Percentiles rank a stretch among this genome's conserved stretches.
These are phyloP conservation scores for Gossypioides kirkii DNA, from an alignment of 345 rosid species.

Conservation along the genomic window DNA sequence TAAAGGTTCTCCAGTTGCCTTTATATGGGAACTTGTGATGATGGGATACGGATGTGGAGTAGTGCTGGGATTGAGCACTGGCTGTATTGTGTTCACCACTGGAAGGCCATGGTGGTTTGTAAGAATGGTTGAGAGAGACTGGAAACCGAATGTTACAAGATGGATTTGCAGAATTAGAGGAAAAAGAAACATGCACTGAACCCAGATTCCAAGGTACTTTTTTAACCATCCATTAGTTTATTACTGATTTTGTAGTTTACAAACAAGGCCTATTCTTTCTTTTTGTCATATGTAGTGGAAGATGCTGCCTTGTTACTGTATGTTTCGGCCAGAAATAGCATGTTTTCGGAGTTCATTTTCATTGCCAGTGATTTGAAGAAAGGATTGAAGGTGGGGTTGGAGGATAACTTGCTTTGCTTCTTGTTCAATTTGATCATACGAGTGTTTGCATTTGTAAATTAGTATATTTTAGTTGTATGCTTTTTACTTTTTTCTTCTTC, in stretches of 20 bases:
- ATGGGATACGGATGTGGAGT: background rate
- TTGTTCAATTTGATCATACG: background rate
- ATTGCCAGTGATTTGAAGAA: background rate
- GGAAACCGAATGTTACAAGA: background rate
- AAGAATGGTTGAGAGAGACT: background rate
- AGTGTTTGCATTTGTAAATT: background rate
- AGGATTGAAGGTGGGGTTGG: background rate
- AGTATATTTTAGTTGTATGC: no score
- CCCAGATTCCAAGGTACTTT: background rate
- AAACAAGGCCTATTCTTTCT: background rate
- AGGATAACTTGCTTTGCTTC: background rate
- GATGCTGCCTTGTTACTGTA: background rate
- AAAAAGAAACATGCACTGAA: background rate
- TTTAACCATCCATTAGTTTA: background rate
- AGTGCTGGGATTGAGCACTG: background rate
- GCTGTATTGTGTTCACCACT: background rate
- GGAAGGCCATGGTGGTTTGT: conserved; percentile 6
- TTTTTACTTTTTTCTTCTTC: no score
- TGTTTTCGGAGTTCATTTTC: background rate
- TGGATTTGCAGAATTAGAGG: background rate
- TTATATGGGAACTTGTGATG: background rate
- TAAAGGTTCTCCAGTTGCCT: background rate
- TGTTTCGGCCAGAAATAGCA: background rate
- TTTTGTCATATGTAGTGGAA: background rate
- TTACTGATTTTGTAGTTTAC: background rate